Evolutionary conservation across 495 filamentous ascomycete genomes (phyloP).

Genomic region (Aspergillus taichungensis): DNA sequence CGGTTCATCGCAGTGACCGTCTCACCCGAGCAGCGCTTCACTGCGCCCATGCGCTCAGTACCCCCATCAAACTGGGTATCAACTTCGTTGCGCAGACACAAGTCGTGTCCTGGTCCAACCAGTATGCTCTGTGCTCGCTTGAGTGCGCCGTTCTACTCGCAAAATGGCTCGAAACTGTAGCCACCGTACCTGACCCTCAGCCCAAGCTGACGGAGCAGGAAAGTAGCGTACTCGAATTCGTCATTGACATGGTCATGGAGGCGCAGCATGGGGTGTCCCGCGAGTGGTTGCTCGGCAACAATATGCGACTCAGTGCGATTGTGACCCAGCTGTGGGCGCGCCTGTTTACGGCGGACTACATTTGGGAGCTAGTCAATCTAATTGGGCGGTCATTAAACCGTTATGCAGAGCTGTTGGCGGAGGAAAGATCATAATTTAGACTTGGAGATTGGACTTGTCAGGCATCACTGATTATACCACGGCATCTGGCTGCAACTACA

Average conservation of each 20-base stretch:
- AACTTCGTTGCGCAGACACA: slow-evolving; percentile 62
- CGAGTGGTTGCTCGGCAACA: slow-evolving; percentile 39
- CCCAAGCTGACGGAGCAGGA: slow-evolving; percentile 46
- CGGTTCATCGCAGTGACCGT: slow-evolving; percentile 46
- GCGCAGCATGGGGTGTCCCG: slow-evolving; percentile 48
- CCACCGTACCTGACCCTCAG: slow-evolving; percentile 24
- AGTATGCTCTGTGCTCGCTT: slow-evolving; percentile 59
- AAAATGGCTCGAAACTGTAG: slow-evolving; percentile 40
- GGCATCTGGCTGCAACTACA: too few species aligned
- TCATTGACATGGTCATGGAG: slow-evolving; percentile 61
- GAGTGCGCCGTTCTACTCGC: slow-evolving; percentile 61
- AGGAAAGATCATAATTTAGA: neutral
- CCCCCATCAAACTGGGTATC: slow-evolving; percentile 59
- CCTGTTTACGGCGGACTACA: slow-evolving; percentile 58
- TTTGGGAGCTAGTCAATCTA: slow-evolving; percentile 57
- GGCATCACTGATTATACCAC: too few species aligned
- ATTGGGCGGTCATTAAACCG: slow-evolving; percentile 54
- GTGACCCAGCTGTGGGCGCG: slow-evolving; percentile 61
- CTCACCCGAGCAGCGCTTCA: slow-evolving; percentile 55
- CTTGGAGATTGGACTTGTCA: too few species aligned
- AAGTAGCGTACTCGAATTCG: slow-evolving; percentile 48
- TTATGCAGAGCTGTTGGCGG: slow-evolving; percentile 56
- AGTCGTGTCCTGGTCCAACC: slow-evolving; percentile 61
- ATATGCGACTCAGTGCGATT: slow-evolving; percentile 51
- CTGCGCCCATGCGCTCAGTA: slow-evolving; percentile 59